Evolutionary conservation across 2,329 filamentous ascomycete species (phyloP), one percentile per base, ranked within the genome.

Genomic region (Juglanconis sp.): DNA sequence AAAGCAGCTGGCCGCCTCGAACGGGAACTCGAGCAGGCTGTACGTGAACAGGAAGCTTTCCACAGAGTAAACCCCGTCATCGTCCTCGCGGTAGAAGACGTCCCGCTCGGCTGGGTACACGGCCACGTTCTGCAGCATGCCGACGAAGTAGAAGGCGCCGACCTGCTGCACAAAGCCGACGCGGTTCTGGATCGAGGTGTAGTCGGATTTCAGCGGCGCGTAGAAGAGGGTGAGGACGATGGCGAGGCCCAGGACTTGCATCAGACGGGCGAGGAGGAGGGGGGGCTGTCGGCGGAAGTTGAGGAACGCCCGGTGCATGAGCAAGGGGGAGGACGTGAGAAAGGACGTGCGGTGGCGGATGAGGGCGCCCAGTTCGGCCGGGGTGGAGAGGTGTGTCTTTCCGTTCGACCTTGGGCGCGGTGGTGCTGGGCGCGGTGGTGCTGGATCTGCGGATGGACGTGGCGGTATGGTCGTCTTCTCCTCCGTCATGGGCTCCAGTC

Each of bases 51-150:
- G 80, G 73, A 93, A 92, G 0, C 87, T 85, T 65, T 89, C 86
- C 1, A 88, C 83, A 4, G 85, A 79, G 69, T 93, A 93, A 2
- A 88, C 86, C 6, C 84, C 82, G 70, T 93, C 90, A 62, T 88
- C 87, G 66, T 90, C 83, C 73, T 93, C 90, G 65, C 87, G 83
- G 68, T 92, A 91, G 70, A 92, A 92, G 0, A 92, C 88, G 59
- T 91, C 88, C 4, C 88, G 81, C 68, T 92, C 89, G 46, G 77
- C 77, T 0, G 89, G 89, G 68, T 92, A 92, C 7, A 90, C 80
- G 3, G 88, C 87, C 4, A 92, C 87, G 67, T 92, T 92, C 71
- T 92, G 88, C 11, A 92, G 79, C 88, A 92, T 91, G 34, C 89
- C 89, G 2, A 90, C 84, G 66, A 90, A 90, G 72, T 90, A 89